These are phyloP conservation scores for Discostella pseudostelligera DNA, from an alignment of 108 stramenopile genomes.

Conservation along the genomic window DNA sequence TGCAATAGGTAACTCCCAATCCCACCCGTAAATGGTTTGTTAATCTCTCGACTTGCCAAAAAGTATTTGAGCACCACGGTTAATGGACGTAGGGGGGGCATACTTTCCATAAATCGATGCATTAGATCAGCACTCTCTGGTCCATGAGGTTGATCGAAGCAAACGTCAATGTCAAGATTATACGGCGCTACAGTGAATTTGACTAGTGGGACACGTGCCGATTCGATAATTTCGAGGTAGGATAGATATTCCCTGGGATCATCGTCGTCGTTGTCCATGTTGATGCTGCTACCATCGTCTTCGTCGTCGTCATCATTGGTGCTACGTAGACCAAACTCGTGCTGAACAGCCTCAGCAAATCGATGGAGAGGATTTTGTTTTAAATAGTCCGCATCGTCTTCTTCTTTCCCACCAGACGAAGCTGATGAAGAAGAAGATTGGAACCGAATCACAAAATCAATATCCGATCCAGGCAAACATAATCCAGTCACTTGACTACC, in stretches of 20 bases:
- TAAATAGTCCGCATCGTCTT: constrained; percentile 12
- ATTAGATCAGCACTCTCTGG: constrained; percentile 73
- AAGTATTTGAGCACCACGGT: constrained; percentile 94
- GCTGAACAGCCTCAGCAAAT: constrained; percentile 58
- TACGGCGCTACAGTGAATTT: constrained; percentile 88
- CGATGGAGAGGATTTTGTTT: constrained; percentile 45
- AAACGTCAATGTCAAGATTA: constrained; percentile 80
- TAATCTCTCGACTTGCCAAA: constrained; percentile 84
- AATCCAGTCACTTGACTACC: constrained; percentile 91
- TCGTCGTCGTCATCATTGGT: constrained; percentile 3
- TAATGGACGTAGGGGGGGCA: constrained; percentile 88
- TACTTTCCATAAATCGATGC: constrained; percentile 69
- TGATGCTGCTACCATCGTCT: background rate
- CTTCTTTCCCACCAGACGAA: constrained; percentile 1
- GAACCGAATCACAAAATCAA: constrained; percentile 72
- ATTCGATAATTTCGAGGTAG: constrained; percentile 87
- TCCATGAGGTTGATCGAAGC: constrained; percentile 83
- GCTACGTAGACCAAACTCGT: constrained; percentile 46
- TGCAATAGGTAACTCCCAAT: constrained; percentile 91
- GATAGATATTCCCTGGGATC: constrained; percentile 50
- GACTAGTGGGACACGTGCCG: constrained; percentile 92
- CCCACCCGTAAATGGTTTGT: constrained; percentile 95
- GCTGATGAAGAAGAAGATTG: constrained; percentile 13
- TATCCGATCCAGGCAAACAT: constrained; percentile 83
- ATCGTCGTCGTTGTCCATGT: constrained; percentile 5